Percentiles rank a stretch among this genome's conserved stretches.
Evolutionary conservation across 371 early-diverging fungal genomes (phyloP).

Genomic region (Mortierella sp.): DNA sequence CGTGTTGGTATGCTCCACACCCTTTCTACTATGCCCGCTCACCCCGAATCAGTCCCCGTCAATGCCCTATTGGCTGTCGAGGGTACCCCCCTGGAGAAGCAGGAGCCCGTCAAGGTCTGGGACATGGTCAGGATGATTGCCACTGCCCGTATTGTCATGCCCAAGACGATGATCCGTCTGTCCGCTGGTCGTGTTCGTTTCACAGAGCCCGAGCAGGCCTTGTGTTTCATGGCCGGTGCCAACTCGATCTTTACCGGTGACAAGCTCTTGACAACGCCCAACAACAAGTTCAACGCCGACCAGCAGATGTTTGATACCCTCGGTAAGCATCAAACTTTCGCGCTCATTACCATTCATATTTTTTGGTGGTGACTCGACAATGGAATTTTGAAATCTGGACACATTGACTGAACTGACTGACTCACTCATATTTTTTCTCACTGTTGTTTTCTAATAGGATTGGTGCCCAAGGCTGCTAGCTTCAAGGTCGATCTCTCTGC

Average conservation of each 20-base stretch:
- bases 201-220: conserved; percentile 80
- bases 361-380: neutral
- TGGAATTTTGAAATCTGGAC: too few species aligned
- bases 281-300: conserved; percentile 82
- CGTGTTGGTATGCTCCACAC: conserved; percentile 86
- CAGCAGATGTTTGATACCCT: conserved; percentile 83
- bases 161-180: conserved; percentile 87
- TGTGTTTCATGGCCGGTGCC: conserved; percentile 91
- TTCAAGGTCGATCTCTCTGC: conserved; percentile 60
- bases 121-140: conserved; percentile 92
- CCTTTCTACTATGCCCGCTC: conserved; percentile 78
- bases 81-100: conserved; percentile 86
- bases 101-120: conserved; percentile 88
- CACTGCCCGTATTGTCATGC: conserved; percentile 90
- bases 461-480: conserved; percentile 79
- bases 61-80: conserved; percentile 88
- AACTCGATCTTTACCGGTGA: conserved; percentile 93
- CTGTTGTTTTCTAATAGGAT: conserved; percentile 54
- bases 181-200: conserved; percentile 88
- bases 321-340: conserved; percentile 59
- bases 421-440: neutral
- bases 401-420: too few species aligned
- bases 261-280: conserved; percentile 88
- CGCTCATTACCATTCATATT: neutral
- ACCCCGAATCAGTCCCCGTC: conserved; percentile 90